phyloP scores from a whole-genome alignment of 768 basidiomycete genomes.

The Gloeophyllum trabeum region DNA sequence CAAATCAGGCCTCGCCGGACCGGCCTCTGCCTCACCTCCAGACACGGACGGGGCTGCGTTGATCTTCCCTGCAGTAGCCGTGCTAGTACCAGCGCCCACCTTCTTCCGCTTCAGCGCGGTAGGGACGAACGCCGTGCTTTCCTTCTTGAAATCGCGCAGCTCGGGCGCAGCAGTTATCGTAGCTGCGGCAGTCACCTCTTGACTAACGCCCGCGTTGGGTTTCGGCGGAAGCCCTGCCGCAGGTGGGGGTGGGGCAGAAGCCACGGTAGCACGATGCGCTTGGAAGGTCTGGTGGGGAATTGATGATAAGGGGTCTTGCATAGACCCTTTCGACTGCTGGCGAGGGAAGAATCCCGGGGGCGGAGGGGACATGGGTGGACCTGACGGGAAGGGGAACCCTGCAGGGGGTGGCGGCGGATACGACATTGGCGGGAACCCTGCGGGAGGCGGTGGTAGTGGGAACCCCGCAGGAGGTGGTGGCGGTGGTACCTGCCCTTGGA shows the following conservation, averaged over 20 bases:
- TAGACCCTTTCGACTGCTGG: constrained; percentile 34
- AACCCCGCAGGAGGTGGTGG: constrained; percentile 8
- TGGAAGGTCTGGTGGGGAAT: constrained; percentile 73
- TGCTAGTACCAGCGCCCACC: constrained; percentile 17
- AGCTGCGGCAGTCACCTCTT: constrained; percentile 37
- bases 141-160: constrained; percentile 89
- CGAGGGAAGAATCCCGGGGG: constrained; percentile 62
- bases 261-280: constrained; percentile 43
- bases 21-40: constrained; percentile 13
- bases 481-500: constrained; percentile 5
- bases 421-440: constrained; percentile 15
- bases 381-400: constrained; percentile 16
- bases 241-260: constrained; percentile 31
- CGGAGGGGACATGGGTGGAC: constrained; percentile 22
- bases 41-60: constrained; percentile 55
- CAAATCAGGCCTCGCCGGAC: constrained; percentile 50
- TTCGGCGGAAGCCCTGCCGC: constrained; percentile 16
- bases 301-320: constrained; percentile 71
- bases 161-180: constrained; percentile 79
- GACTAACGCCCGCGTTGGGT: constrained; percentile 17
- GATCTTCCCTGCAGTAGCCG: constrained; percentile 28
- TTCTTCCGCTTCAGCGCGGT: constrained; percentile 71
- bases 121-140: constrained; percentile 89
- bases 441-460: constrained; percentile 12
- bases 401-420: constrained; percentile 10